Evolutionary conservation across 1,284 basidiomycete species (phyloP).

Genomic region (Apiotrichum siamense): DNA sequence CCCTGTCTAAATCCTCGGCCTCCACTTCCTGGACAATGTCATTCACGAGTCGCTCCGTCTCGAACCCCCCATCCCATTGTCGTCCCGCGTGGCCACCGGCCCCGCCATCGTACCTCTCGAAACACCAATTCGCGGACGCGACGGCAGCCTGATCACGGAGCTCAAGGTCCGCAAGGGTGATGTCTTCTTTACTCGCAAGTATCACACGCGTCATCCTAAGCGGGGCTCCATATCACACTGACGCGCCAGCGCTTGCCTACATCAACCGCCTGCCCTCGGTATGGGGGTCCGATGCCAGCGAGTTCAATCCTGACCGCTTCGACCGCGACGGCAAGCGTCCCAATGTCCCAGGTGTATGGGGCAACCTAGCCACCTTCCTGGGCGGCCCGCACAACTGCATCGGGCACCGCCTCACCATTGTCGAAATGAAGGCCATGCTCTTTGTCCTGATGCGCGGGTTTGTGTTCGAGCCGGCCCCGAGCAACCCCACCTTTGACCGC

Average conservation of each 20-base stretch:
- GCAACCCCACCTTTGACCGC: conserved; percentile 32
- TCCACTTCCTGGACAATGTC: conserved; percentile 58
- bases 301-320: conserved; percentile 52
- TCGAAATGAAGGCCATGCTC: conserved; percentile 56
- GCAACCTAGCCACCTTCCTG: conserved; percentile 62
- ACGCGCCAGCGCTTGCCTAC: conserved; percentile 48
- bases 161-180: conserved; percentile 36
- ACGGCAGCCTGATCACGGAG: conserved; percentile 45
- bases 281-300: conserved; percentile 64
- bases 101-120: conserved; percentile 60
- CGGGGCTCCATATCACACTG: conserved; percentile 14
- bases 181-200: conserved; percentile 50
- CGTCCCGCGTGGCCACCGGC: conserved; percentile 45
- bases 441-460: conserved; percentile 57
- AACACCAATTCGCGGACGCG: conserved; percentile 40
- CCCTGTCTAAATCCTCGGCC: conserved; percentile 42
- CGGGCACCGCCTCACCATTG: conserved; percentile 56
- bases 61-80: conserved; percentile 56
- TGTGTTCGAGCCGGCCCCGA: conserved; percentile 52
- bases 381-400: conserved; percentile 63
- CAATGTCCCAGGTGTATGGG: conserved; percentile 56
- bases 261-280: conserved; percentile 58
- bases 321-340: conserved; percentile 8
- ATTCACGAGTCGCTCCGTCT: conserved; percentile 63
- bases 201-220: conserved; percentile 24